Conservation (phyloP, 148 eudicot species). For the Heliamphora exappendiculata region DNA sequence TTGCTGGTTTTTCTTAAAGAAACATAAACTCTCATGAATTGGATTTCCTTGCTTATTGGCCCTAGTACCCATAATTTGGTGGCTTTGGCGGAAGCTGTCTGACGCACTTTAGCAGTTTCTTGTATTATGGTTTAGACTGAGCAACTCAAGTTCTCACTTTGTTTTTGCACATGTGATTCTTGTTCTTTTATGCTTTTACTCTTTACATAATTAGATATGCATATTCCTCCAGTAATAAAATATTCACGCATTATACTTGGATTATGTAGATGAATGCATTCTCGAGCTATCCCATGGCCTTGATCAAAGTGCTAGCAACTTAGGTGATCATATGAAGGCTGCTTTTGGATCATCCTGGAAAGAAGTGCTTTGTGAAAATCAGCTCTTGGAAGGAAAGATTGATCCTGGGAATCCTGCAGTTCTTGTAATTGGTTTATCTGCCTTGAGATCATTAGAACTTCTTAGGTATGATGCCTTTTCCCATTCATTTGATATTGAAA, state of each 20-base stretch:
- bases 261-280: slow-evolving; percentile 53
- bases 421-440: slow-evolving; percentile 68
- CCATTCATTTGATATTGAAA: neutral
- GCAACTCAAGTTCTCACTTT: neutral
- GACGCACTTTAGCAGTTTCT: neutral
- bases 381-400: slow-evolving; percentile 55
- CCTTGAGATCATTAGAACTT: slow-evolving; percentile 76
- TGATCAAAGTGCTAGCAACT: slow-evolving; percentile 39
- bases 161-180: neutral
- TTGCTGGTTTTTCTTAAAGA: neutral
- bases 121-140: neutral
- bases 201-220: neutral
- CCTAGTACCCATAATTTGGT: neutral
- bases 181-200: too few species aligned
- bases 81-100: neutral
- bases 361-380: slow-evolving; percentile 57
- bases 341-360: slow-evolving; percentile 70
- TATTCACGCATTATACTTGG: neutral
- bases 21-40: neutral
- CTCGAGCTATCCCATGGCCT: slow-evolving; percentile 42
- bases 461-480: slow-evolving; percentile 45
- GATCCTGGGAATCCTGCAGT: slow-evolving; percentile 85
- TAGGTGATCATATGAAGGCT: slow-evolving; percentile 56
- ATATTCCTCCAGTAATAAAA: neutral
- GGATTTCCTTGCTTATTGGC: neutral